Conservation (phyloP, 305 asterid species). For the Plantago coronopus region DNA sequence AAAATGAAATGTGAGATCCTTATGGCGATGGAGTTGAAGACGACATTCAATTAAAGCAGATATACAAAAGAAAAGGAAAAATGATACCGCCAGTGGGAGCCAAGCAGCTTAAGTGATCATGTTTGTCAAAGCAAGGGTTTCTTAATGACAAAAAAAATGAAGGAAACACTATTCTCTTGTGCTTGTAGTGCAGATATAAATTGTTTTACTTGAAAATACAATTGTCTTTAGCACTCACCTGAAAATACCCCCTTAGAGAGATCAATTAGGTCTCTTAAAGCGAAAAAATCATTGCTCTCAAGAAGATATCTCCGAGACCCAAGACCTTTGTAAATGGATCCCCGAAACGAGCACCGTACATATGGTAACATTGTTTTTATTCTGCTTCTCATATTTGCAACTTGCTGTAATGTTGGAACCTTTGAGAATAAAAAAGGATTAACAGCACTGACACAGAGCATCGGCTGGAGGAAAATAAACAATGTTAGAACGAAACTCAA, state of each 20-base stretch:
- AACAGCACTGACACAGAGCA: conserved; percentile 97
- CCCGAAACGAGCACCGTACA: conserved; percentile 82
- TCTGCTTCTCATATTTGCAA: conserved; percentile 72
- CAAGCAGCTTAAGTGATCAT: not conserved
- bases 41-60: not conserved
- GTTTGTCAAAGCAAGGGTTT: no score
- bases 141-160: no score
- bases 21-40: not conserved
- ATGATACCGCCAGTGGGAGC: no score
- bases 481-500: conserved; percentile 8
- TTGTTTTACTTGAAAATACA: no score
- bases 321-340: conserved; percentile 74
- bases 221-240: conserved; percentile 42
- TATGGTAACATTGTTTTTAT: conserved; percentile 72
- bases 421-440: conserved; percentile 77
- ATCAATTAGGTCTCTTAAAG: conserved; percentile 81
- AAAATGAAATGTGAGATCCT: not conserved
- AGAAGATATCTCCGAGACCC: conserved; percentile 91
- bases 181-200: no score
- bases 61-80: not conserved
- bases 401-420: conserved; percentile 87
- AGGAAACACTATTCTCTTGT: no score
- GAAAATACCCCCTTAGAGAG: conserved; percentile 92
- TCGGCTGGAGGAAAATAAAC: conserved; percentile 67
- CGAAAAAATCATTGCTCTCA: conserved; percentile 85